phyloP scores from a whole-genome alignment of 768 basidiomycete genomes.

The Suillus decipiens region DNA sequence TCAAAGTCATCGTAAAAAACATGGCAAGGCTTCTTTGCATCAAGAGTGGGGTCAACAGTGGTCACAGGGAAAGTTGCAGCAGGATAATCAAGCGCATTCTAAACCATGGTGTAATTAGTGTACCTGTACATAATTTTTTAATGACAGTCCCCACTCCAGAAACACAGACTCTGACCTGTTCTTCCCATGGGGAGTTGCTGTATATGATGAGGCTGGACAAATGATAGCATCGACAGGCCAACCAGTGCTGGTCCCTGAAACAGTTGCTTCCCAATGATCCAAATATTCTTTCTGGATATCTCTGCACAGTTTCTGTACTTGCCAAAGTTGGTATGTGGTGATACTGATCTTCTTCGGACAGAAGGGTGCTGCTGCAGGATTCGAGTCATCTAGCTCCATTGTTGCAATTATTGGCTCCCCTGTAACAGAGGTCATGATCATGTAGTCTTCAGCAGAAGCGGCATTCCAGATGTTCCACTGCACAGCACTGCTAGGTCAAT shows the following conservation, averaged over 20 bases:
- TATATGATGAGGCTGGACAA: conserved; percentile 57
- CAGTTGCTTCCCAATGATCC: conserved; percentile 62
- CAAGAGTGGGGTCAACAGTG: too few species aligned
- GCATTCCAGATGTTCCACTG: conserved; percentile 47
- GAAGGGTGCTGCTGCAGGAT: conserved; percentile 29
- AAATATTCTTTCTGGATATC: conserved; percentile 58
- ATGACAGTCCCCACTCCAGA: too few species aligned
- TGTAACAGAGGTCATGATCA: conserved; percentile 33
- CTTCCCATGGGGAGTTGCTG: conserved; percentile 64
- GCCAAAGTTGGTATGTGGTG: conserved; percentile 70
- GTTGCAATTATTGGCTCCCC: conserved; percentile 59
- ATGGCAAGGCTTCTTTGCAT: too few species aligned
- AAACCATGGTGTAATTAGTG: too few species aligned
- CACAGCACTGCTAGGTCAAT: background rate
- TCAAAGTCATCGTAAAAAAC: too few species aligned
- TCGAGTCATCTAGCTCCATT: conserved; percentile 44
- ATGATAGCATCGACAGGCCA: conserved; percentile 79
- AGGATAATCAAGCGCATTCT: too few species aligned
- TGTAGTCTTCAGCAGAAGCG: conserved; percentile 51
- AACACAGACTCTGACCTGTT: too few species aligned
- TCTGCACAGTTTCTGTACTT: conserved; percentile 51
- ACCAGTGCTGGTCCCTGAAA: conserved; percentile 56
- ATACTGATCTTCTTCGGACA: conserved; percentile 30
- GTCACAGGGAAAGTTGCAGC: too few species aligned
- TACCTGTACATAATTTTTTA: too few species aligned